Conservation (phyloP, 2,329 filamentous ascomycete species). For the Biscogniauxia marginata region DNA sequence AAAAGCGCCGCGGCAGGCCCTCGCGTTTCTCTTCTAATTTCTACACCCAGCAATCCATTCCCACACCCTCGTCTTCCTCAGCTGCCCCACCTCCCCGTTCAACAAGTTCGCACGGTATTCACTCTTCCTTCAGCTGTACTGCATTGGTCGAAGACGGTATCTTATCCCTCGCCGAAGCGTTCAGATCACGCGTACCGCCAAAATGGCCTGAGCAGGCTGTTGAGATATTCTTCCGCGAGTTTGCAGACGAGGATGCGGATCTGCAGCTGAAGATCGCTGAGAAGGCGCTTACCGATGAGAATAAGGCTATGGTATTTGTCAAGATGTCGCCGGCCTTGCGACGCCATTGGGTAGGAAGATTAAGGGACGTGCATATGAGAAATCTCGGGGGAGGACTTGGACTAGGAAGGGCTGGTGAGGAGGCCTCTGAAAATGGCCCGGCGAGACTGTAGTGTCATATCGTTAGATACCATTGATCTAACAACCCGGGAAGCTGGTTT, state of each 20-base stretch:
- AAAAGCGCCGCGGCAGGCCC: slow-evolving; percentile 33
- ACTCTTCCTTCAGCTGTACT: slow-evolving; percentile 19
- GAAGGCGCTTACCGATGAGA: slow-evolving; percentile 56
- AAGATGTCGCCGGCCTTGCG: slow-evolving; percentile 56
- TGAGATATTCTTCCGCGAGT: slow-evolving; percentile 59
- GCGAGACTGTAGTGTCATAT: no score
- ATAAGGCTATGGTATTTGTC: slow-evolving; percentile 61
- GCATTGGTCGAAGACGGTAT: slow-evolving; percentile 37
- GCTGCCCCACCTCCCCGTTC: slow-evolving; percentile 2
- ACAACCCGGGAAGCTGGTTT: no score
- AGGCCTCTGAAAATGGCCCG: background rate
- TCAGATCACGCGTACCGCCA: slow-evolving; percentile 39
- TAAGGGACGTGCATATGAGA: slow-evolving; percentile 47
- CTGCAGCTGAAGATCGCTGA: slow-evolving; percentile 60
- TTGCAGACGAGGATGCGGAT: slow-evolving; percentile 55
- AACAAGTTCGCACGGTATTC: slow-evolving; percentile 13
- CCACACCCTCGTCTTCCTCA: slow-evolving; percentile 9
- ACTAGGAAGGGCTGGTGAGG: slow-evolving; percentile 13
- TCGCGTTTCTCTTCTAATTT: slow-evolving; percentile 34
- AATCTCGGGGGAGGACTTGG: slow-evolving; percentile 32
- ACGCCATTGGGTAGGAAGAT: slow-evolving; percentile 55
- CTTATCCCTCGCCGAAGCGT: slow-evolving; percentile 40
- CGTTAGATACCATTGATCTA: no score
- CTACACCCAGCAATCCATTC: slow-evolving; percentile 31
- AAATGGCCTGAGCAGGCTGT: slow-evolving; percentile 58